Conservation (phyloP, 2,329 filamentous ascomycete species). For the Fusarium ramigenum region DNA sequence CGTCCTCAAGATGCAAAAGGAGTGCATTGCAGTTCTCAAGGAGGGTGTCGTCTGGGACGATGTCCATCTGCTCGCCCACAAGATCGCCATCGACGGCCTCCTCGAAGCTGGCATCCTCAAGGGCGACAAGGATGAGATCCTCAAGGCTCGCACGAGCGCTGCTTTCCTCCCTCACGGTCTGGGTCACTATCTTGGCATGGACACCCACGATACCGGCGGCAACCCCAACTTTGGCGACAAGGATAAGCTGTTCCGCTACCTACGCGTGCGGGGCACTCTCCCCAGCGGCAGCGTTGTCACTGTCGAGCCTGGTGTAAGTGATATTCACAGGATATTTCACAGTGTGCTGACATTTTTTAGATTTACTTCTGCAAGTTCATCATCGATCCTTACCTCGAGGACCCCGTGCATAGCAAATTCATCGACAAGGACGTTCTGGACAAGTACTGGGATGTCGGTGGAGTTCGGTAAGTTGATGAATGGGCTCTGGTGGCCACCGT, state of each 20-base stretch:
- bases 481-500: not conserved
- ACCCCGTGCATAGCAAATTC: conserved; percentile 76
- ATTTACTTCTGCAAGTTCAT: conserved; percentile 94
- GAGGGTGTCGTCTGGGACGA: conserved; percentile 83
- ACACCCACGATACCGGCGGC: conserved; percentile 88
- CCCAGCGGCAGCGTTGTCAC: conserved; percentile 88
- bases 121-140: conserved; percentile 74
- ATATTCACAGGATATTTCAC: no score
- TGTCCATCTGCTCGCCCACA: conserved; percentile 82
- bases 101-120: conserved; percentile 78
- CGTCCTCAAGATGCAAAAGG: conserved; percentile 86
- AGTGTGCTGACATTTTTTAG: conserved; percentile 47
- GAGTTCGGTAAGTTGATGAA: conserved; percentile 65
- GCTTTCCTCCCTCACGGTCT: conserved; percentile 94
- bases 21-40: conserved; percentile 77
- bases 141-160: conserved; percentile 80
- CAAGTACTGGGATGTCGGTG: conserved; percentile 84
- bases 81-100: conserved; percentile 82
- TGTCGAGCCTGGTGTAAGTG: conserved; percentile 86
- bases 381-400: conserved; percentile 79
- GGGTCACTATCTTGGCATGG: conserved; percentile 91
- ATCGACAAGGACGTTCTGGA: conserved; percentile 79
- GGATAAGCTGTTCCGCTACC: conserved; percentile 86
- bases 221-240: conserved; percentile 80
- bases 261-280: conserved; percentile 79